Evolutionary conservation across 768 basidiomycete genomes (phyloP).

Genomic region (Leccinellum albellum): DNA sequence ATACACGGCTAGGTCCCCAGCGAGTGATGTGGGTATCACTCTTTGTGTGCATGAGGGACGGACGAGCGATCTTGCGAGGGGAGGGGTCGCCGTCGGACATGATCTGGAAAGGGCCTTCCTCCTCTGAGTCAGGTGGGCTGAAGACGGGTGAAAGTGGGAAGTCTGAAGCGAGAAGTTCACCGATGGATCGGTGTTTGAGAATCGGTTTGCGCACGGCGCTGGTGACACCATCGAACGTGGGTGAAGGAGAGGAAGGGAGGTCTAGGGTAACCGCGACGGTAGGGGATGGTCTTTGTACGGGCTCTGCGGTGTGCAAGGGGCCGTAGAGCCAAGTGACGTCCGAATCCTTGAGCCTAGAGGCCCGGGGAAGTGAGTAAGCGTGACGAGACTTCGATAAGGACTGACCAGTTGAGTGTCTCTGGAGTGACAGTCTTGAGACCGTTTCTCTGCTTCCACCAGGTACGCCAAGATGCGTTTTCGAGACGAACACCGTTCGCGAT

Average conservation of each 20-base stretch:
- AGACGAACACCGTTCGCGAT: conserved; percentile 92
- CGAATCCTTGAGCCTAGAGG: conserved; percentile 90
- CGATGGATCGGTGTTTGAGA: conserved; percentile 90
- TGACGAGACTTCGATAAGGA: conserved; percentile 1
- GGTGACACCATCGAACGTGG: conserved; percentile 4
- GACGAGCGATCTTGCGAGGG: conserved; percentile 33
- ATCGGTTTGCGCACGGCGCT: conserved; percentile 70
- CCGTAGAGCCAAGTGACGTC: conserved; percentile 99
- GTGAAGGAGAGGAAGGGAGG: conserved; percentile 35
- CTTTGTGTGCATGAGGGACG: conserved; percentile 74
- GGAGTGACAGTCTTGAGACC: conserved; percentile 92
- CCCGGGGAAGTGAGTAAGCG: conserved; percentile 7
- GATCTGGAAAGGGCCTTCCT: conserved; percentile 29
- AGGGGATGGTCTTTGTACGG: conserved; percentile 46
- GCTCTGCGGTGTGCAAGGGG: conserved; percentile 90
- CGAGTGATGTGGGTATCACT: conserved; percentile 80
- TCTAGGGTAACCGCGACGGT: conserved; percentile 35
- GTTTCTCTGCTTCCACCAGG: conserved; percentile 99
- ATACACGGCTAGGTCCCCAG: conserved; percentile 43
- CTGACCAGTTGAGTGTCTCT: conserved; percentile 97
- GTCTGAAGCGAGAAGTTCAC: conserved; percentile 81
- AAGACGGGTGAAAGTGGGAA: conserved; percentile 61
- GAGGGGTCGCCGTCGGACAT: conserved; percentile 21
- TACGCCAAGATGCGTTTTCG: conserved; percentile 98
- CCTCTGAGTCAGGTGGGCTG: conserved; percentile 54